A percentile compares a stretch with the other conserved stretches of the same genome.
Conservation (phyloP, 139 green algal species). For the Coelastrella sp. region DNA sequence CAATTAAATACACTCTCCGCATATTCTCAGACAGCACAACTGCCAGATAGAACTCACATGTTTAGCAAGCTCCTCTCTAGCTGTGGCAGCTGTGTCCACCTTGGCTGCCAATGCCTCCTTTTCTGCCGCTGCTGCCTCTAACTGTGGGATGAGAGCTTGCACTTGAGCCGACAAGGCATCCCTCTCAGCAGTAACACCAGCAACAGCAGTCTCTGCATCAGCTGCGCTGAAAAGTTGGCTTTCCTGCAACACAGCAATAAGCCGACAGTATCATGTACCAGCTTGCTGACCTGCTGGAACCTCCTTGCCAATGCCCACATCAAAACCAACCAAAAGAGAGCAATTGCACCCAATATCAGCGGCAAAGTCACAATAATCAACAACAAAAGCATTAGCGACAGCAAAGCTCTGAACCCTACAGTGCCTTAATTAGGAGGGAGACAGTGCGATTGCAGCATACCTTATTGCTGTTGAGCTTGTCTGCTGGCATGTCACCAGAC, state of each 20-base stretch:
- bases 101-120: background rate
- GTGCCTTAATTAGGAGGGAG: too few species aligned
- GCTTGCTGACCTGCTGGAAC: too few species aligned
- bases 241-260: too few species aligned
- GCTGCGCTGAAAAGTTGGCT: background rate
- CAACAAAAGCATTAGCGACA: background rate
- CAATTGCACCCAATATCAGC: too few species aligned
- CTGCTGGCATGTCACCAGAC: too few species aligned
- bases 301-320: background rate
- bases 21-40: background rate
- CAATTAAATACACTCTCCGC: too few species aligned
- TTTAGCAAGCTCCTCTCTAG: slow-evolving; percentile 19
- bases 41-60: background rate
- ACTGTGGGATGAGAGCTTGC: background rate
- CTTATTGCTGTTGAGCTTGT: too few species aligned
- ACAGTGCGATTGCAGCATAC: too few species aligned
- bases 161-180: slow-evolving; percentile 10
- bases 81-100: slow-evolving; percentile 16
- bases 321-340: background rate
- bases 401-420: too few species aligned
- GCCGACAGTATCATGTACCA: too few species aligned
- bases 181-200: background rate
- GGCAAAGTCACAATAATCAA: too few species aligned
- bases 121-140: slow-evolving; percentile 14
- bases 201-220: slow-evolving; percentile 5